A percentile compares a stretch with the other conserved stretches of the same genome.
Evolutionary conservation across 208 protist genomes (phyloP).

Genomic region (Leishmania major): DNA sequence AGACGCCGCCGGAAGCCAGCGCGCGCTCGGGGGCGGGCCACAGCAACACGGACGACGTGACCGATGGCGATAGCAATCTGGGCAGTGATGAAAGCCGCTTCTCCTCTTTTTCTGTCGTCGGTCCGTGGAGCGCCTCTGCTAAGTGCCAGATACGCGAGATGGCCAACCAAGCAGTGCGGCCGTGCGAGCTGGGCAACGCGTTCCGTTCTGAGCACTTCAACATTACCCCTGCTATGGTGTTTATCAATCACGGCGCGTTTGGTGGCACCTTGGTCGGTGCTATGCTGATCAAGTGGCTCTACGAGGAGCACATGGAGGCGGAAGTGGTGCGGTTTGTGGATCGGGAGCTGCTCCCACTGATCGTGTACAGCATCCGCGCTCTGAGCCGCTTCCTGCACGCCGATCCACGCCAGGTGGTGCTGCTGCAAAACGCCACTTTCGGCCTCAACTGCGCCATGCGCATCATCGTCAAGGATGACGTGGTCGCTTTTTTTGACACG

Average conservation of each 20-base stretch:
- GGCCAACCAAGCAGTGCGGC: neutral
- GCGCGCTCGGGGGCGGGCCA: constrained; percentile 9
- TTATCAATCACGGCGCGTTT: constrained; percentile 95
- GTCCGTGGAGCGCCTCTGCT: constrained; percentile 8
- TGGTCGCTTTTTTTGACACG: constrained; percentile 81
- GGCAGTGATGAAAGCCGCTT: neutral
- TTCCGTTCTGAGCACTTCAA: constrained; percentile 72
- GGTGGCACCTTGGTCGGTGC: constrained; percentile 73
- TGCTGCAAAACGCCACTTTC: constrained; percentile 91
- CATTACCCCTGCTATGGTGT: constrained; percentile 71
- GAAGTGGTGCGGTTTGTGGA: constrained; percentile 91
- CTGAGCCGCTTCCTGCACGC: constrained; percentile 78
- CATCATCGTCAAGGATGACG: constrained; percentile 67
- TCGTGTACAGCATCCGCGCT: constrained; percentile 78
- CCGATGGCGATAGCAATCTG: constrained; percentile 4
- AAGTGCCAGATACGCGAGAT: constrained; percentile 9
- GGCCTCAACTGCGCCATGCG: constrained; percentile 87
- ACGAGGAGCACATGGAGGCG: constrained; percentile 70
- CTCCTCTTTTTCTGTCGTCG: neutral
- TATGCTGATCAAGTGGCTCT: constrained; percentile 75
- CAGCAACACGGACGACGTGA: neutral
- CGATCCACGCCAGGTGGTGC: constrained; percentile 74
- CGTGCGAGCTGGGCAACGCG: constrained; percentile 43
- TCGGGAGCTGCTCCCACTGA: constrained; percentile 81
- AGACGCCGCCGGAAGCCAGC: constrained; percentile 6